phyloP scores from a whole-genome alignment of 2,329 filamentous ascomycete genomes.

The Verticillium zaregamsianum region DNA sequence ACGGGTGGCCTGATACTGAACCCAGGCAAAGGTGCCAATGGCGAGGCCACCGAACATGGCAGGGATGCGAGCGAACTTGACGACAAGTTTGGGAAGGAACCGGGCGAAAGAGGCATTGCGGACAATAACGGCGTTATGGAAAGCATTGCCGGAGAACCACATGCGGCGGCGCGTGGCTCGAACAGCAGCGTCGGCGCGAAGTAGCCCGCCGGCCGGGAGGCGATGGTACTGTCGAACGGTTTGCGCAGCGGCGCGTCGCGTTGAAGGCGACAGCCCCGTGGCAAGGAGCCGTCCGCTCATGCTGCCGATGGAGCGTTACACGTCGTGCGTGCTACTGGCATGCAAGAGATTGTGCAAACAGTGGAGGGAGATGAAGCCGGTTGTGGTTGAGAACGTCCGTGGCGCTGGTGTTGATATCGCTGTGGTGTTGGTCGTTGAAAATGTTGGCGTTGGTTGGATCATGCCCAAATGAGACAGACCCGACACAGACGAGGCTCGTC shows the following conservation, averaged over 20 bases:
- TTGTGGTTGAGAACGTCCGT: not conserved
- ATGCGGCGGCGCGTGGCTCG: constrained; percentile 58
- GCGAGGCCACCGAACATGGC: constrained; percentile 89
- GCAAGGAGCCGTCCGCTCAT: constrained; percentile 76
- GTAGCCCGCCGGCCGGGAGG: constrained; percentile 63
- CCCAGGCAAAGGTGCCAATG: constrained; percentile 81
- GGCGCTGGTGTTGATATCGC: not conserved
- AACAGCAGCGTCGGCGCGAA: constrained; percentile 60
- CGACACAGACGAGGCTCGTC: not conserved
- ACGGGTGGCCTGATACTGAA: constrained; percentile 94
- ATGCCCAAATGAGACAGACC: not conserved
- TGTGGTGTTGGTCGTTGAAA: not conserved
- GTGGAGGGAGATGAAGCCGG: not conserved
- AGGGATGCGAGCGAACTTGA: constrained; percentile 83
- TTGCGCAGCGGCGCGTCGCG: constrained; percentile 55
- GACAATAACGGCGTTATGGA: constrained; percentile 71
- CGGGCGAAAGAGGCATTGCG: constrained; percentile 62
- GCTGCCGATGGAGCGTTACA: constrained; percentile 20
- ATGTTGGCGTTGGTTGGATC: not conserved
- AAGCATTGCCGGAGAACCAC: constrained; percentile 77
- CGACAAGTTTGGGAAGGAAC: constrained; percentile 77
- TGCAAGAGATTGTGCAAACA: not conserved
- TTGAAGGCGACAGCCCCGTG: constrained; percentile 64
- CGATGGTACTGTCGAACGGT: constrained; percentile 62
- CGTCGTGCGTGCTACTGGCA: not conserved